Conservation (phyloP, 2,329 filamentous ascomycete genomes). For the Huntiella abstrusa region DNA sequence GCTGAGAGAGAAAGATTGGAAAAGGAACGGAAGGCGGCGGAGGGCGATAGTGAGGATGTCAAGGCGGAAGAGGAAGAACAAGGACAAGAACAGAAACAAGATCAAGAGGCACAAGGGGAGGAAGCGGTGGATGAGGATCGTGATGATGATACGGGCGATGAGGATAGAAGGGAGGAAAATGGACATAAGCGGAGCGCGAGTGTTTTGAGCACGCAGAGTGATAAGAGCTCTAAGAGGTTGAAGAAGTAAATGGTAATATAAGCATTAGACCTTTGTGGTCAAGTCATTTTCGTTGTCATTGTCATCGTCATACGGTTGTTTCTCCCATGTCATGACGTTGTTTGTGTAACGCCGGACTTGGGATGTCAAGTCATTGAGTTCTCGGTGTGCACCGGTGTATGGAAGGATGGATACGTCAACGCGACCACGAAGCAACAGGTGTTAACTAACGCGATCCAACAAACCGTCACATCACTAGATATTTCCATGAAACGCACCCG, state of each 20-base stretch:
- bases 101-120: constrained; percentile 12
- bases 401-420: no score
- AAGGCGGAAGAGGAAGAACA: neutral
- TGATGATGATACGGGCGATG: constrained; percentile 14
- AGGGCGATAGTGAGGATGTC: neutral
- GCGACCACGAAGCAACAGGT: no score
- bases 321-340: no score
- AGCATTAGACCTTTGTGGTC: no score
- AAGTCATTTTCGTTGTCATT: no score
- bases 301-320: no score
- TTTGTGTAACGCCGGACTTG: no score
- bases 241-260: constrained; percentile 26
- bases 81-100: neutral
- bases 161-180: constrained; percentile 14
- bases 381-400: no score
- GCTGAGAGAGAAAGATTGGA: constrained; percentile 28
- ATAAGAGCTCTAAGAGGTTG: constrained; percentile 39
- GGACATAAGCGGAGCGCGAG: constrained; percentile 65
- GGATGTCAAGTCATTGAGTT: no score
- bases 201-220: constrained; percentile 52
- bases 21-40: constrained; percentile 10
- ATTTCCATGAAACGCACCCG: no score
- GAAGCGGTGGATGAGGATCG: constrained; percentile 18
- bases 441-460: no score
- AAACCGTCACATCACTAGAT: no score